Base-by-base conservation (phyloP, 2,329 filamentous ascomycete species). In the Verticillium alfalfae region DNA sequence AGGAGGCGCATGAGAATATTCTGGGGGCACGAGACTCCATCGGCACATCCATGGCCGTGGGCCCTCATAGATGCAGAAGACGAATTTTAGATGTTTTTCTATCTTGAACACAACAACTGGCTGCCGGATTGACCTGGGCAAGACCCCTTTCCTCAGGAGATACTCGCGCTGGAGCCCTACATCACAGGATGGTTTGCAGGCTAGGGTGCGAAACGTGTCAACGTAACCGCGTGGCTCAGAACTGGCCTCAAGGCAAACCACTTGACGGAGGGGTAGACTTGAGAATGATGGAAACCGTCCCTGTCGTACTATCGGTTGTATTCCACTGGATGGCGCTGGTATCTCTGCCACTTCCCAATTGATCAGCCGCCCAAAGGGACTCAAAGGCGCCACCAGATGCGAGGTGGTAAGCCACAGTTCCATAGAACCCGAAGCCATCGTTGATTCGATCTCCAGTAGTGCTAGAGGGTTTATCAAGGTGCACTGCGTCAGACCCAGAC, bases 351-450 rank as follows among this genome's bases (percentile, higher is more conserved):
- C 58, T 56, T 15, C 38, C 57, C 31, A 65, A 63, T 6, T 69
- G 68, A 5, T 65, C 58, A 7, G 65, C 67, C 49, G 67, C 70
- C 67, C 68, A 72, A 45, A 65, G 26, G 5, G 65, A 67, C 37
- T 66, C 57, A 22, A 71, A 64, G 1, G 37, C 37, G 26, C 66
- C 60, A 59, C 59, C 56, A 37, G 64, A 18, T 36, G 49, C 58
- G 41, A 70, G 60, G 34, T 64, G 62, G 58, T 67, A 64, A 4
- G 57, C 57, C 8, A 58, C 36, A 34, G 62, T 60, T 36, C 67
- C 70, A 61, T 72, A 71, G 67, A 69, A 69, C 9, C 64, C 56
- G 62, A 70, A 71, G 5, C 68, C 70, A 3, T 58, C 59, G n/a
- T 62, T 67, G 41, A 61, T 49, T 1, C 63, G 38, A 39, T 63